Evolutionary conservation across 805 yeast genomes (phyloP).

Genomic region (Starmerella stigmatis): DNA sequence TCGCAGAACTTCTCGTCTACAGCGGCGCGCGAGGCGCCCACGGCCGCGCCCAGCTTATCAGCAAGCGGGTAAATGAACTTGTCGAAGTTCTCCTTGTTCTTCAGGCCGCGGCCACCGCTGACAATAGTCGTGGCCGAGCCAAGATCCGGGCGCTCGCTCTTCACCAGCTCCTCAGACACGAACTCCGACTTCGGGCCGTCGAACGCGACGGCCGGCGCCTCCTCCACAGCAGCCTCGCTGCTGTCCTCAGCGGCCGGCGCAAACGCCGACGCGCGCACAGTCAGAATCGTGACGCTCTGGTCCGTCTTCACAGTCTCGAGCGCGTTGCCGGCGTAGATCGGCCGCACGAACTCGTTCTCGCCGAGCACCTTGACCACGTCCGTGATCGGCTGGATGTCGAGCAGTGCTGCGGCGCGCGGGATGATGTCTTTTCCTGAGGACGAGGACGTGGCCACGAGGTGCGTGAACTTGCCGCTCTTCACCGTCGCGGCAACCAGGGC

Average conservation of each 20-base stretch:
- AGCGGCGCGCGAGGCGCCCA: slow-evolving; percentile 97
- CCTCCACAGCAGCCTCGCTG: slow-evolving; percentile 34
- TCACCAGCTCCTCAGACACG: slow-evolving; percentile 62
- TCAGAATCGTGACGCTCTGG: slow-evolving; percentile 56
- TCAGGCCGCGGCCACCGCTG: slow-evolving; percentile 90
- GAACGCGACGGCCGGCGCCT: slow-evolving; percentile 29
- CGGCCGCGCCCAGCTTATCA: slow-evolving; percentile 72
- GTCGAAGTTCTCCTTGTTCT: slow-evolving; percentile 80
- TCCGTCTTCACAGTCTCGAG: slow-evolving; percentile 64
- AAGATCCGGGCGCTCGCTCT: slow-evolving; percentile 83
- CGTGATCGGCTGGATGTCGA: slow-evolving; percentile 79
- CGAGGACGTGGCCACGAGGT: slow-evolving; percentile 72
- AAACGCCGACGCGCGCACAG: slow-evolving; percentile 82
- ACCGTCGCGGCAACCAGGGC: slow-evolving; percentile 50
- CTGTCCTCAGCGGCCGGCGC: slow-evolving; percentile 37
- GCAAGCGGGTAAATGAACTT: slow-evolving; percentile 72
- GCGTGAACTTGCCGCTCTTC: slow-evolving; percentile 42
- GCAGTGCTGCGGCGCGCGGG: slow-evolving; percentile 76
- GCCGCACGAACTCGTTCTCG: slow-evolving; percentile 71
- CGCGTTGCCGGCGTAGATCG: slow-evolving; percentile 94
- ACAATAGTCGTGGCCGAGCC: slow-evolving; percentile 73
- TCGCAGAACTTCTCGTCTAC: slow-evolving; percentile 94
- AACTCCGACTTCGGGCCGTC: slow-evolving; percentile 42
- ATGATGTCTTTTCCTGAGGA: slow-evolving; percentile 77
- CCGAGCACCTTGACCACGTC: slow-evolving; percentile 64